Conservation (phyloP, 1,139 yeast genomes). For the Suhomyces bribrorum region DNA sequence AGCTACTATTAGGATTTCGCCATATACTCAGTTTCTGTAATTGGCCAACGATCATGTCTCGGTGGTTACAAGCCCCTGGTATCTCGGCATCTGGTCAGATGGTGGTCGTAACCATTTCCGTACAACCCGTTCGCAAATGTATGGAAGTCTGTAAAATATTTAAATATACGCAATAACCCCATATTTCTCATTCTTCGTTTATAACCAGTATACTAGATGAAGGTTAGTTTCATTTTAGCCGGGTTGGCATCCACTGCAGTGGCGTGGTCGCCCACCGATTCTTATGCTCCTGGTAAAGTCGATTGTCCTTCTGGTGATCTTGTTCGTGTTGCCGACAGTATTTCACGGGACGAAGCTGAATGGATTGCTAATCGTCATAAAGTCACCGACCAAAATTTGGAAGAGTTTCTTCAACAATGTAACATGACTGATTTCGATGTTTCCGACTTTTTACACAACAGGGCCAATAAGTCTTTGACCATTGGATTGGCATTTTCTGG, state of each 20-base stretch:
- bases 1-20: no score
- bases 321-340: constrained; percentile 19
- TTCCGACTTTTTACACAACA: constrained; percentile 19
- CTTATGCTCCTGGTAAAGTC: constrained; percentile 27
- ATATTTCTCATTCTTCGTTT: no score
- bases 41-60: no score
- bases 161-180: no score
- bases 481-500: constrained; percentile 30
- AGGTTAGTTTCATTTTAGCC: not conserved
- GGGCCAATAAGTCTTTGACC: constrained; percentile 21
- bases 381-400: constrained; percentile 23
- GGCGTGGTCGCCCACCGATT: constrained; percentile 24
- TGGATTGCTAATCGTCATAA: constrained; percentile 24
- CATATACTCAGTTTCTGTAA: no score
- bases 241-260: not conserved
- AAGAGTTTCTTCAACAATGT: constrained; percentile 21
- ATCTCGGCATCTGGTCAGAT: not conserved
- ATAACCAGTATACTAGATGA: no score
- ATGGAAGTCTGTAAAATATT: not conserved
- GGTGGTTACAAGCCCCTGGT: not conserved
- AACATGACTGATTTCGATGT: constrained; percentile 25
- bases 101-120: not conserved
- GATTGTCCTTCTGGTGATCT: constrained; percentile 22
- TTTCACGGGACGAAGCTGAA: constrained; percentile 19
- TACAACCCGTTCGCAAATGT: not conserved